Evolutionary conservation across 495 filamentous ascomycete species (phyloP).

Genomic region (Lepraria neglecta): DNA sequence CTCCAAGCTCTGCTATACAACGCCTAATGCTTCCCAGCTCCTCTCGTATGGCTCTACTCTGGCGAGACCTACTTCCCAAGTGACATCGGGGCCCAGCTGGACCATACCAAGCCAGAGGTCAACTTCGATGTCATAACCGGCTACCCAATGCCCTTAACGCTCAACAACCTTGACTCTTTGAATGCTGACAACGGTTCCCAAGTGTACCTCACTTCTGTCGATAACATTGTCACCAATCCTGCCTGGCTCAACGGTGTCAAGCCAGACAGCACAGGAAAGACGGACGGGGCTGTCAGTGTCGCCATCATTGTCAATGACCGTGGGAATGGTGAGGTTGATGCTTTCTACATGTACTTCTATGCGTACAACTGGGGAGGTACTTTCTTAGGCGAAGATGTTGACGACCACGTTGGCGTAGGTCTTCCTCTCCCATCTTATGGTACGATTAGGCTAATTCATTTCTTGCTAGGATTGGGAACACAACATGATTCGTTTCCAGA

Average conservation of each 20-base stretch:
- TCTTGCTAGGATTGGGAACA: slow-evolving; percentile 44
- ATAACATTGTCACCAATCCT: slow-evolving; percentile 47
- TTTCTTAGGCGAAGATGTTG: slow-evolving; percentile 47
- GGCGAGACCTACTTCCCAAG: slow-evolving; percentile 53
- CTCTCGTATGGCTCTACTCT: slow-evolving; percentile 51
- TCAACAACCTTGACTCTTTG: slow-evolving; percentile 50
- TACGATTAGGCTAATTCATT: slow-evolving; percentile 6
- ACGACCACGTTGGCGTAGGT: slow-evolving; percentile 53
- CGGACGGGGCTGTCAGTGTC: slow-evolving; percentile 40
- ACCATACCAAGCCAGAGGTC: slow-evolving; percentile 48
- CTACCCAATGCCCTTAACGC: slow-evolving; percentile 42
- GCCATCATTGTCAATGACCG: slow-evolving; percentile 53
- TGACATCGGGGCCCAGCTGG: slow-evolving; percentile 51
- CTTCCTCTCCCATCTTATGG: neutral
- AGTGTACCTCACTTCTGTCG: slow-evolving; percentile 54
- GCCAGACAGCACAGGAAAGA: slow-evolving; percentile 45
- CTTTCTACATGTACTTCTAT: slow-evolving; percentile 66
- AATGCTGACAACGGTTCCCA: slow-evolving; percentile 44
- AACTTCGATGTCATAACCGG: slow-evolving; percentile 44
- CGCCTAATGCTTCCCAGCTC: slow-evolving; percentile 31
- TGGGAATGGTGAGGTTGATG: slow-evolving; percentile 50
- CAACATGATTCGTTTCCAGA: slow-evolving; percentile 60
- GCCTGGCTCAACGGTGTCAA: slow-evolving; percentile 48
- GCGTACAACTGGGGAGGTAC: slow-evolving; percentile 51
- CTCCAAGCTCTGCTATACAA: neutral